Conservation (phyloP, 345 rosid species). For the Triadica sebifera region DNA sequence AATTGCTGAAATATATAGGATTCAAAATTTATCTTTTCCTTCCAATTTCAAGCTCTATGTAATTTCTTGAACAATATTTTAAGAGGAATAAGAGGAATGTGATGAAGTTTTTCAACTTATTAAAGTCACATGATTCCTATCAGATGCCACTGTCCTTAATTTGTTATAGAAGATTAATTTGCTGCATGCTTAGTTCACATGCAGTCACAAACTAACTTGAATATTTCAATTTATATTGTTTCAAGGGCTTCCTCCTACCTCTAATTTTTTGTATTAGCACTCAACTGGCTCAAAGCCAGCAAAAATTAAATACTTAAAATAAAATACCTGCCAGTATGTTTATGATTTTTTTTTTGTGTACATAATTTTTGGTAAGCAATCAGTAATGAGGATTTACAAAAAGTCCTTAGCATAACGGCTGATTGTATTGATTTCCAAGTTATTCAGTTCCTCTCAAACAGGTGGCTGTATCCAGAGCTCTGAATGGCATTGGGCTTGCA, state of each 20-base stretch:
- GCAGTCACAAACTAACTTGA: too few species aligned
- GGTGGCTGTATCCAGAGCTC: slow-evolving; percentile 26
- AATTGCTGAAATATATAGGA: neutral
- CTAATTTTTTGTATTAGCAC: too few species aligned
- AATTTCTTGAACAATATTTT: neutral
- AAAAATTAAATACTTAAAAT: too few species aligned
- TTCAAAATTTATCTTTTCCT: neutral
- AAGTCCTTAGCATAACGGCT: neutral
- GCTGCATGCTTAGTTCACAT: neutral
- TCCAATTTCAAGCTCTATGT: neutral
- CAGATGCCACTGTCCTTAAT: neutral
- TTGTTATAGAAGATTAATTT: neutral
- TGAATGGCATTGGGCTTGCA: slow-evolving; percentile 23
- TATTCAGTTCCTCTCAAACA: slow-evolving; percentile 15
- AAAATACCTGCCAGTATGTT: neutral
- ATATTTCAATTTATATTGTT: too few species aligned
- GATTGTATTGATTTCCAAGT: slow-evolving; percentile 16
- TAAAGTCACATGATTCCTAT: neutral
- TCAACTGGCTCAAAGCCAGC: too few species aligned
- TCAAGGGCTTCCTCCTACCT: too few species aligned
- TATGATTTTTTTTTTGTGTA: neutral
- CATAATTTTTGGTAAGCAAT: neutral
- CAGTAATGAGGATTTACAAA: neutral
- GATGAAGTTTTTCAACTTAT: neutral
- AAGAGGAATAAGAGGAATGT: neutral